Conservation (phyloP, 2,329 filamentous ascomycete species). For the Colletotrichum endophyticum region DNA sequence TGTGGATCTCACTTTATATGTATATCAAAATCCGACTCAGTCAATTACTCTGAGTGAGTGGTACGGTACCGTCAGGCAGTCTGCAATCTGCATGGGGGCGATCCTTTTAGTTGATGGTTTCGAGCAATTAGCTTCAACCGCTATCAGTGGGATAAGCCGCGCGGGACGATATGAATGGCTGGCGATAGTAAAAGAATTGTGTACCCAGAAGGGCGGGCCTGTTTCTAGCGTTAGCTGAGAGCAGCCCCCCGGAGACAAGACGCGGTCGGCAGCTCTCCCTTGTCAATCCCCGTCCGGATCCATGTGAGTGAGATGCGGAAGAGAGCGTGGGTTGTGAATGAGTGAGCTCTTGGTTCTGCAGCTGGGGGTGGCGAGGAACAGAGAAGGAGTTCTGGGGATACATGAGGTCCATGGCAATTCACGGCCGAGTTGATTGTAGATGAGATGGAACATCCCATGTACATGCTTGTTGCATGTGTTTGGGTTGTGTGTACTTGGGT, state of each 20-base stretch:
- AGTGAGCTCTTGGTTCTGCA: neutral
- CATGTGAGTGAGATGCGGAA: neutral
- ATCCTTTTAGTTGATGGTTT: slow-evolving; percentile 20
- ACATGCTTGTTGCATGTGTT: neutral
- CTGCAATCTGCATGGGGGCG: neutral
- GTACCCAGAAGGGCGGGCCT: neutral
- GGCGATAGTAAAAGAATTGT: slow-evolving; percentile 10
- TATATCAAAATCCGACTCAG: neutral
- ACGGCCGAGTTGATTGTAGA: neutral
- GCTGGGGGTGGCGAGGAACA: neutral
- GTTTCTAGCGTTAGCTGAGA: neutral
- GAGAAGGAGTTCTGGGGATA: neutral
- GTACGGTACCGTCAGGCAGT: neutral
- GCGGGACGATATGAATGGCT: slow-evolving; percentile 16
- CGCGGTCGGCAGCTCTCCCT: neutral
- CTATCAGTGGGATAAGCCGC: slow-evolving; percentile 20
- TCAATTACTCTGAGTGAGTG: neutral
- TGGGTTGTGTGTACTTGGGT: neutral
- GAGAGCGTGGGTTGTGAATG: neutral
- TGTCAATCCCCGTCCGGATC: neutral
- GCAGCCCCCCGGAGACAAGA: neutral
- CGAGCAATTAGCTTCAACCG: slow-evolving; percentile 10
- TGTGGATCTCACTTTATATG: neutral
- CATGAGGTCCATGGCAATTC: neutral
- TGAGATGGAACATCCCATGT: neutral